Percentiles rank a stretch among this genome's conserved stretches.
phyloP scores from a whole-genome alignment of 1,284 basidiomycete species.

The Trichosporon ovoides region DNA sequence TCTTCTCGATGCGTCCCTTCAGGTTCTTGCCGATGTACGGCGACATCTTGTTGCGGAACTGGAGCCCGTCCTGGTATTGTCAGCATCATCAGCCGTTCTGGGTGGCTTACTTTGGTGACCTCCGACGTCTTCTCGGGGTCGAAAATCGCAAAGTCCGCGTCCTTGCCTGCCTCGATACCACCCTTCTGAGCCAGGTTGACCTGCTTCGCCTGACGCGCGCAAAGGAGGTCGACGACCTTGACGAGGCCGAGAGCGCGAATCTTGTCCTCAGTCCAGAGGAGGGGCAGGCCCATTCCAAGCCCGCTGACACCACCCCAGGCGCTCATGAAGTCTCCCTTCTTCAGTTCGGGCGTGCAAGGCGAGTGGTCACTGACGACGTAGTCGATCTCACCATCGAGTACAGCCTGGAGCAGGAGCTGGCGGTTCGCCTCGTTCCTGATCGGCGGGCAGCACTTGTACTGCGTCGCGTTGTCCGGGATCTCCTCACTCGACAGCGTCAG shows the following conservation, averaged over 20 bases:
- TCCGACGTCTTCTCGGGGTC: slow-evolving; percentile 62
- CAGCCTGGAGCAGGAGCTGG: slow-evolving; percentile 69
- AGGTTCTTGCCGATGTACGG: slow-evolving; percentile 73
- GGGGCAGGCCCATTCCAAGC: slow-evolving; percentile 75
- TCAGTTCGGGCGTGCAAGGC: slow-evolving; percentile 76
- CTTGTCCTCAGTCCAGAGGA: slow-evolving; percentile 69
- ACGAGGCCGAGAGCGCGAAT: slow-evolving; percentile 53
- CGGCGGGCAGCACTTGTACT: slow-evolving; percentile 86
- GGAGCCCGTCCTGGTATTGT: slow-evolving; percentile 60
- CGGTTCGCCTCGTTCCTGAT: slow-evolving; percentile 70
- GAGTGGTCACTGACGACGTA: slow-evolving; percentile 91
- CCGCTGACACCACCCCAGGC: slow-evolving; percentile 92
- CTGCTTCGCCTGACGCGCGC: slow-evolving; percentile 65
- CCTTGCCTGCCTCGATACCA: slow-evolving; percentile 61
- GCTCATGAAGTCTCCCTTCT: slow-evolving; percentile 72
- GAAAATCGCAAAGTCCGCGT: slow-evolving; percentile 82
- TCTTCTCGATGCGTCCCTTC: slow-evolving; percentile 65
- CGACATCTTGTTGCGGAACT: slow-evolving; percentile 88
- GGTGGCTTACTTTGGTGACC: slow-evolving; percentile 52
- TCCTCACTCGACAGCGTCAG: slow-evolving; percentile 54
- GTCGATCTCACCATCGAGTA: slow-evolving; percentile 74
- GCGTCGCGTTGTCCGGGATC: slow-evolving; percentile 55
- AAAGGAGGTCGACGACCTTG: slow-evolving; percentile 68
- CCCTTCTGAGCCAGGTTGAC: slow-evolving; percentile 73
- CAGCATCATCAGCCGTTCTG: neutral